A percentile compares a stretch with the other conserved stretches of the same genome.
Conservation (phyloP, 148 eudicot genomes). For the Chenopodium album region DNA sequence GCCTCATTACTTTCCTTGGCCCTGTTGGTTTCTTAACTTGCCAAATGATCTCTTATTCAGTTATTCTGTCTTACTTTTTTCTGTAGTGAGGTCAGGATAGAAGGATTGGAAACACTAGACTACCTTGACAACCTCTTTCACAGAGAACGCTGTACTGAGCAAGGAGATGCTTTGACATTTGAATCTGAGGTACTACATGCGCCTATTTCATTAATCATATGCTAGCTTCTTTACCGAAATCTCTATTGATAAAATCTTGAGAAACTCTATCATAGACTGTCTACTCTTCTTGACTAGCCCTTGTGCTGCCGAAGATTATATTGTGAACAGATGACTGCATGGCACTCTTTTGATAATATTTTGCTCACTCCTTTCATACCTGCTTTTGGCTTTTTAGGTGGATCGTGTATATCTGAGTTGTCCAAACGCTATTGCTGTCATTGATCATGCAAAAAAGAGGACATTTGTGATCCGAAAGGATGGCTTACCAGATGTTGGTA, state of each 20-base stretch:
- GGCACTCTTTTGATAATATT: not conserved
- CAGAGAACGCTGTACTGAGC: constrained; percentile 67
- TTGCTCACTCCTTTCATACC: not conserved
- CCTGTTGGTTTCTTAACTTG: not conserved
- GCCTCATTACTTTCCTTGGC: not conserved
- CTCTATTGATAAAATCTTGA: not conserved
- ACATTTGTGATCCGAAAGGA: constrained; percentile 73
- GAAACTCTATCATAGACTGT: not conserved
- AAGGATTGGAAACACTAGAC: constrained; percentile 80
- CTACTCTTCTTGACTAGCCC: not conserved
- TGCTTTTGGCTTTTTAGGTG: constrained; percentile 39
- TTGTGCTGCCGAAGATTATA: not conserved
- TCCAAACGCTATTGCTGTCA: constrained; percentile 62
- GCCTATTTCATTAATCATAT: not conserved
- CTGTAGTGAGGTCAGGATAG: constrained; percentile 80
- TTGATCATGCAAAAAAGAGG: constrained; percentile 81
- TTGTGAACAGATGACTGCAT: not conserved
- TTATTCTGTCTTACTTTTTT: not conserved
- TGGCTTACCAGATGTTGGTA: constrained; percentile 84
- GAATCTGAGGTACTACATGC: constrained; percentile 64
- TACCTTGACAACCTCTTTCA: constrained; percentile 62
- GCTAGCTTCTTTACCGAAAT: not conserved
- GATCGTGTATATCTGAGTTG: constrained; percentile 74
- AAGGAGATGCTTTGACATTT: constrained; percentile 87
- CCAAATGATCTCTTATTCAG: not conserved